phyloP scores from a whole-genome alignment of 2,329 filamentous ascomycete genomes.

The Phaeosphaeria sp. region DNA sequence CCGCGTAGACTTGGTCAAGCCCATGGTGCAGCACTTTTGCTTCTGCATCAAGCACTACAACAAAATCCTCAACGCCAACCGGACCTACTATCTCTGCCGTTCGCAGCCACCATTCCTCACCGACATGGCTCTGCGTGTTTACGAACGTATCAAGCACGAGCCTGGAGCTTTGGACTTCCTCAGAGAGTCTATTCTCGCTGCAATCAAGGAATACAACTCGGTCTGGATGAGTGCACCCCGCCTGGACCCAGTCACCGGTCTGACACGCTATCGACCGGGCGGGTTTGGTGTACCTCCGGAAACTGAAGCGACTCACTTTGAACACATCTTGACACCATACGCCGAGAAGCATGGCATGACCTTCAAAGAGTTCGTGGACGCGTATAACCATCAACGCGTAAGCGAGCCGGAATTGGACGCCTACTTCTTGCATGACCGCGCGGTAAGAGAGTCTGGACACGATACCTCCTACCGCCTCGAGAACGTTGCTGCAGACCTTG shows the following conservation, averaged over 20 bases:
- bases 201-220: constrained; percentile 94
- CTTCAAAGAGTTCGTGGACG: constrained; percentile 83
- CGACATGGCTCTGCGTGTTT: constrained; percentile 94
- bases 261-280: constrained; percentile 85
- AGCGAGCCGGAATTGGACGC: constrained; percentile 88
- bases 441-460: constrained; percentile 94
- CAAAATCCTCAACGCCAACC: constrained; percentile 96
- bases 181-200: constrained; percentile 78
- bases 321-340: constrained; percentile 81
- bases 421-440: constrained; percentile 95
- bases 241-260: constrained; percentile 75
- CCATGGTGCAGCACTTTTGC: constrained; percentile 95
- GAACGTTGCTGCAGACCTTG: constrained; percentile 78
- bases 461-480: constrained; percentile 96
- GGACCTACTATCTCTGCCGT: constrained; percentile 92
- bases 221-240: constrained; percentile 81
- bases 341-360: constrained; percentile 82
- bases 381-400: constrained; percentile 79
- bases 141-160: constrained; percentile 90
- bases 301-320: constrained; percentile 86
- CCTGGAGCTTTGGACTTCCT: constrained; percentile 82
- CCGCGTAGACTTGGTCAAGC: constrained; percentile 84
- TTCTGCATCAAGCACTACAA: constrained; percentile 99
- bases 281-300: constrained; percentile 88
- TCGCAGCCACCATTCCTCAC: constrained; percentile 97